Percentiles rank a stretch among this genome's conserved stretches.
Conservation (phyloP, 768 basidiomycete species). For the Boletus rufocinnamomeus region DNA sequence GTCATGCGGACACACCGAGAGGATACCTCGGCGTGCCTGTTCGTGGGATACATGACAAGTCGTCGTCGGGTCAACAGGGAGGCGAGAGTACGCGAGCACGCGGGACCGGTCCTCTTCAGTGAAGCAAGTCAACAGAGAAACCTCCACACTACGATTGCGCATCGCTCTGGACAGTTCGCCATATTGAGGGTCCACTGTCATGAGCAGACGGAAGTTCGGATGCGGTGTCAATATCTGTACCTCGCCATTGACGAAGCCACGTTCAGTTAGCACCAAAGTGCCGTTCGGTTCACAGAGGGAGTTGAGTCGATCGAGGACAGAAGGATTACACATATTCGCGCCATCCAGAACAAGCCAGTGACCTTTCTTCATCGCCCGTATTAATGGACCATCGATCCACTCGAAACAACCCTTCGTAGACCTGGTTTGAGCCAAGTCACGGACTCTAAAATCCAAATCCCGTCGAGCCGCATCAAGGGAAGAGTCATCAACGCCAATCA, state of each 20-base stretch:
- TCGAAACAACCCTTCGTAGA: constrained; percentile 65
- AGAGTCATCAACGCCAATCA: constrained; percentile 11
- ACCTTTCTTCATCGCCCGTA: constrained; percentile 82
- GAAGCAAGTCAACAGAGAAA: constrained; percentile 49
- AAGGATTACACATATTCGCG: constrained; percentile 93
- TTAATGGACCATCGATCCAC: constrained; percentile 94
- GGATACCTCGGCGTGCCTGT: constrained; percentile 30
- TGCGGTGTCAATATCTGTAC: constrained; percentile 81
- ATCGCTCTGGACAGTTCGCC: constrained; percentile 97
- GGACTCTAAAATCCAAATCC: constrained; percentile 25
- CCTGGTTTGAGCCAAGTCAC: constrained; percentile 21
- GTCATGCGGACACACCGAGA: background rate
- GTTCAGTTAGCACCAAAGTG: constrained; percentile 80
- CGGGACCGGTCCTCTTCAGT: constrained; percentile 49
- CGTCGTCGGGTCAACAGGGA: constrained; percentile 38
- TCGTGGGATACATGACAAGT: constrained; percentile 23
- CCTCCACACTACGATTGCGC: constrained; percentile 95
- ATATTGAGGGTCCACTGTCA: constrained; percentile 87
- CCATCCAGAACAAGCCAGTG: constrained; percentile 90
- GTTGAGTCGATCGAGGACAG: constrained; percentile 95
- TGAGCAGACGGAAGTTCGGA: constrained; percentile 87
- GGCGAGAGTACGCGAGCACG: constrained; percentile 49
- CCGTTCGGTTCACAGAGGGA: constrained; percentile 92
- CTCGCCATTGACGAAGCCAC: constrained; percentile 77
- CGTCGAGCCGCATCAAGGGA: constrained; percentile 16